Percentiles rank a stretch among this genome's conserved stretches.
Conservation (phyloP, 1,284 basidiomycete species). For the Papiliotrema laurentii region DNA sequence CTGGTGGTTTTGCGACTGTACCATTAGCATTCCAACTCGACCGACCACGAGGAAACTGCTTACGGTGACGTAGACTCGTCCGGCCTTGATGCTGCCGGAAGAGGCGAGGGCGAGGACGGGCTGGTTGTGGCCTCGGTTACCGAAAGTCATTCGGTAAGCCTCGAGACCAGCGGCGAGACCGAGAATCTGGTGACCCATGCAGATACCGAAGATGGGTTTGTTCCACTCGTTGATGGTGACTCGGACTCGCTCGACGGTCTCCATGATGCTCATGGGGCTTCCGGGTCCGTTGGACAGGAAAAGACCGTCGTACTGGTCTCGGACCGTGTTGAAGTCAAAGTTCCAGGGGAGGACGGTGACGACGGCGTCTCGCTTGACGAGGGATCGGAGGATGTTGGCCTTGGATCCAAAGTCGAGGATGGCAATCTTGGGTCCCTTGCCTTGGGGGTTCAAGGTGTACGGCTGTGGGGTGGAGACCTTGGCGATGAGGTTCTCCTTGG, state of each 20-base stretch:
- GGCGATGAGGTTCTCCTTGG: slow-evolving; percentile 85
- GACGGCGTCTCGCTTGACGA: slow-evolving; percentile 81
- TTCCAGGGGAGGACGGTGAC: slow-evolving; percentile 98
- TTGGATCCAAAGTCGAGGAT: slow-evolving; percentile 97
- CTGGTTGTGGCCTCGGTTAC: slow-evolving; percentile 99
- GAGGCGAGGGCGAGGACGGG: slow-evolving; percentile 90
- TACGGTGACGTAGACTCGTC: slow-evolving; percentile 96
- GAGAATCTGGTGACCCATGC: slow-evolving; percentile 98
- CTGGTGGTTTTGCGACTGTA: slow-evolving; percentile 73
- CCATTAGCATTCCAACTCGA: neutral
- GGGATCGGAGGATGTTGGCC: slow-evolving; percentile 91
- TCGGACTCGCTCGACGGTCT: slow-evolving; percentile 75
- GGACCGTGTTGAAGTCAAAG: slow-evolving; percentile 86
- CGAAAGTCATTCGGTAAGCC: slow-evolving; percentile 79
- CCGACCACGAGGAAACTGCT: slow-evolving; percentile 22
- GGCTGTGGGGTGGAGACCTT: slow-evolving; percentile 82
- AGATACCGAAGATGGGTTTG: slow-evolving; percentile 94
- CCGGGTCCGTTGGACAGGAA: slow-evolving; percentile 97
- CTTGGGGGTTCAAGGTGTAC: slow-evolving; percentile 81
- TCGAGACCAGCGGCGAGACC: slow-evolving; percentile 95
- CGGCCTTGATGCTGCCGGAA: slow-evolving; percentile 86
- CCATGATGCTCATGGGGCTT: slow-evolving; percentile 84
- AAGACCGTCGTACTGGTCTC: slow-evolving; percentile 88
- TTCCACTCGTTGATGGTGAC: slow-evolving; percentile 81
- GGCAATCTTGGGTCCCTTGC: slow-evolving; percentile 78